These are phyloP conservation scores for Guyanaporus albipodus DNA, from an alignment of 768 basidiomycete species.

Conservation along the genomic window DNA sequence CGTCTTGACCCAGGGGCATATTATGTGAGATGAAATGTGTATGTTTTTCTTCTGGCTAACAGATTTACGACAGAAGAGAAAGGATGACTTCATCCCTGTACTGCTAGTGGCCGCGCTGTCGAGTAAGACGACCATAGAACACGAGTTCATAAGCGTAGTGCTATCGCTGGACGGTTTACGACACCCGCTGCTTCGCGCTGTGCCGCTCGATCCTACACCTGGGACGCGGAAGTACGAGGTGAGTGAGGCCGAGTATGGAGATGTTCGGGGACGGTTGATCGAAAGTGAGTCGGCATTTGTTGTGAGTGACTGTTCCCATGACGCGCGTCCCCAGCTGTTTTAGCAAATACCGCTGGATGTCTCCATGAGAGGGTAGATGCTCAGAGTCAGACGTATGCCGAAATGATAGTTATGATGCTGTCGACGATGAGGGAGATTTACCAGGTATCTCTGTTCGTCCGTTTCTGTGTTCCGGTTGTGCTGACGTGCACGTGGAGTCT, in stretches of 20 bases:
- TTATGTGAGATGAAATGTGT: slow-evolving; percentile 36
- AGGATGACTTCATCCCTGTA: slow-evolving; percentile 49
- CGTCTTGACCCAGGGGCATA: slow-evolving; percentile 61
- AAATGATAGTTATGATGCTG: slow-evolving; percentile 43
- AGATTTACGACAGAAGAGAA: slow-evolving; percentile 35
- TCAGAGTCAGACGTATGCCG: slow-evolving; percentile 38
- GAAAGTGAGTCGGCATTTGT: slow-evolving; percentile 30
- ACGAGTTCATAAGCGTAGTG: slow-evolving; percentile 54
- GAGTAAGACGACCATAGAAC: slow-evolving; percentile 47
- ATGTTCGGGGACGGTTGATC: slow-evolving; percentile 36
- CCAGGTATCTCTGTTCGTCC: slow-evolving; percentile 34
- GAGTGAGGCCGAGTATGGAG: slow-evolving; percentile 28
- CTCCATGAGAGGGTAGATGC: slow-evolving; percentile 32
- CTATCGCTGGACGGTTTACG: slow-evolving; percentile 53
- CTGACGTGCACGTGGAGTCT: slow-evolving; percentile 13
- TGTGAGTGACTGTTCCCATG: slow-evolving; percentile 6
- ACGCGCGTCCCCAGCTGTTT: slow-evolving; percentile 38
- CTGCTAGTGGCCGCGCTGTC: slow-evolving; percentile 52
- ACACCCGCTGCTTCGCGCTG: slow-evolving; percentile 46
- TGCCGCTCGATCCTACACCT: slow-evolving; percentile 27
- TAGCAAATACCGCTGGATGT: slow-evolving; percentile 39
- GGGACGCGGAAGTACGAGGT: slow-evolving; percentile 29
- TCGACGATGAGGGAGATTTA: slow-evolving; percentile 48
- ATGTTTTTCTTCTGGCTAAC: background rate
- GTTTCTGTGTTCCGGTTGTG: background rate